Evolutionary conservation across 1,284 basidiomycete genomes (phyloP), one percentile per base, ranked within the genome.

Genomic region (Caloboletus firmus): DNA sequence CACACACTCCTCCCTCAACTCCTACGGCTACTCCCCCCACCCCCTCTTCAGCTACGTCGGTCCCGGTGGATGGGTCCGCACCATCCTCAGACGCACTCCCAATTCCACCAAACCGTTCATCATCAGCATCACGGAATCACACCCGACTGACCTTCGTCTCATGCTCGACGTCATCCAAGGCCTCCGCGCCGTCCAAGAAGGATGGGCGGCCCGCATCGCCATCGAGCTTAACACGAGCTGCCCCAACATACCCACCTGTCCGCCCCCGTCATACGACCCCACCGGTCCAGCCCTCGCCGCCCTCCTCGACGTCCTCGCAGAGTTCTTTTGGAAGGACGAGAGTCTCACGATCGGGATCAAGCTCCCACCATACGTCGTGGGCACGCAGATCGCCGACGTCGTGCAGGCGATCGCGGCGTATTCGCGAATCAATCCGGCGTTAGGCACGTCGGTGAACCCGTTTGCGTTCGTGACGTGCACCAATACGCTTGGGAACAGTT

Each of bases 161-260:
- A 84, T 90, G 81, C 67, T 92, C 37, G 65, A 70, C 35, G 62
- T 74, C 20, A 79, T 93, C 61, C 85, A 85, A 62, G 63, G 52
- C 5, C 74, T 90, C 12, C 81, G 87, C n/a, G 51, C 60, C 2
- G 76, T 75, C 48, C 32, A 48, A 49, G 18, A 55, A 52, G 47
- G 49, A 54, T 56, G 64, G 45, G 63, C 62, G 11, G 68, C 77
- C 20, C 72, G 73, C 36, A 74, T 89, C 53, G 89, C 79, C 11
- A 73, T 91, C 60, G 91, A 93, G 69, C 75, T 91, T 62, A 93
- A 93, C 67, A 84, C 87, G 0, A 87, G 84, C 34, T 93, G 91
- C 60, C 90, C 90, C 8, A 93, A 93, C 66, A 87, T 93, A 58
- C 56, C 51, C 35, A 72, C 74, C 36, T 68, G 77, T 1, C 79